Percentiles rank a stretch among this genome's conserved stretches.
These are phyloP conservation scores for Knufia fluminis DNA, from an alignment of 2,329 filamentous ascomycete species.

Conservation along the genomic window DNA sequence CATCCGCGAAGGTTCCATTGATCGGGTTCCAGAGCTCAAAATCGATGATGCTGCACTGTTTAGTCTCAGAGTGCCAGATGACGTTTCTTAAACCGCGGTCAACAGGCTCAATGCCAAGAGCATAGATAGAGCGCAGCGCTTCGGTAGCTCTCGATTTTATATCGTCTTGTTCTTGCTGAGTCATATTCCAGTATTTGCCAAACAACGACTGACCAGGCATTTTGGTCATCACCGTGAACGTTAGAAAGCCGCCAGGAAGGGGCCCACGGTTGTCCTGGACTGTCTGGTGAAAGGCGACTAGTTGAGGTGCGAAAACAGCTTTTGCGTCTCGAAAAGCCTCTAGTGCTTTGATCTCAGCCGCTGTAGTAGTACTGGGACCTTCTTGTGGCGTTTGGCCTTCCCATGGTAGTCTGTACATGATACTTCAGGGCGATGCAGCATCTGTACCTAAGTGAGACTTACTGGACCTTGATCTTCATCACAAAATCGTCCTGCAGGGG, in stretches of 20 bases:
- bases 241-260: slow-evolving; percentile 22
- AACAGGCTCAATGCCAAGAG: slow-evolving; percentile 18
- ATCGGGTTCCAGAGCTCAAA: slow-evolving; percentile 20
- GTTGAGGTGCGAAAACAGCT: slow-evolving; percentile 17
- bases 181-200: slow-evolving; percentile 21
- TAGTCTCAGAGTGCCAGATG: slow-evolving; percentile 13
- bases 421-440: neutral
- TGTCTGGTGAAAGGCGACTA: slow-evolving; percentile 21
- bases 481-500: slow-evolving; percentile 12
- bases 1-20: slow-evolving; percentile 9
- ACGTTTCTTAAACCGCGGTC: slow-evolving; percentile 21
- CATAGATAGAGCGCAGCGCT: slow-evolving; percentile 17
- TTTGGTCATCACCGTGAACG: slow-evolving; percentile 23
- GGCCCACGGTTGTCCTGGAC: slow-evolving; percentile 11
- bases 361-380: slow-evolving; percentile 19
- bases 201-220: slow-evolving; percentile 21
- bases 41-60: slow-evolving; percentile 18
- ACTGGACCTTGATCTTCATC: slow-evolving; percentile 22
- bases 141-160: slow-evolving; percentile 14
- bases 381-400: slow-evolving; percentile 10
- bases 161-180: slow-evolving; percentile 12
- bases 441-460: neutral
- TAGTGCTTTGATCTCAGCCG: slow-evolving; percentile 21
- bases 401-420: slow-evolving; percentile 12
- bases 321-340: slow-evolving; percentile 15